These are phyloP conservation scores for Rhododendron mucronatum DNA, from an alignment of 148 eudicot genomes.

Conservation along the genomic window DNA sequence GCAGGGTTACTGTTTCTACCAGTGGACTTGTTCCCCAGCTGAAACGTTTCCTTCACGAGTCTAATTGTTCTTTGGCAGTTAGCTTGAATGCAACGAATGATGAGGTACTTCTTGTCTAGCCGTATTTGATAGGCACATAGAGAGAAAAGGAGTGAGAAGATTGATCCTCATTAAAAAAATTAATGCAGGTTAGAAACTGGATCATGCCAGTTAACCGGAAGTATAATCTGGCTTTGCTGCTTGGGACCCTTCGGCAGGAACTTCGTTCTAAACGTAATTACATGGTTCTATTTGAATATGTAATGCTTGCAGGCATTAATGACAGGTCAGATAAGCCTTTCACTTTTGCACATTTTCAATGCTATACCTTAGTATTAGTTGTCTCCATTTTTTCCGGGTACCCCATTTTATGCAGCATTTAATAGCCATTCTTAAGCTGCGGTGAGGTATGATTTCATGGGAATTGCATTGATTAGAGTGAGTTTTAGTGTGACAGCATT, in stretches of 20 bases:
- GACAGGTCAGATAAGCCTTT: constrained; percentile 64
- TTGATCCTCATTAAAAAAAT: background rate
- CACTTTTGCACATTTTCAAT: background rate
- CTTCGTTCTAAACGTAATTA: constrained; percentile 54
- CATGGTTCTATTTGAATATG: constrained; percentile 90
- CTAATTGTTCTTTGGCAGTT: constrained; percentile 77
- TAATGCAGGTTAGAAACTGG: constrained; percentile 82
- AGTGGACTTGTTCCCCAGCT: constrained; percentile 95
- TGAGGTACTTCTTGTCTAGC: constrained; percentile 47
- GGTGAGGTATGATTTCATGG: background rate
- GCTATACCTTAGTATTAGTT: background rate
- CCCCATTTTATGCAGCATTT: background rate
- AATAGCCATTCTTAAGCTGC: background rate
- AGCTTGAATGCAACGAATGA: constrained; percentile 91
- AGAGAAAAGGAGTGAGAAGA: background rate
- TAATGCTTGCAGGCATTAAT: constrained; percentile 92
- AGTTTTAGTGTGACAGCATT: background rate
- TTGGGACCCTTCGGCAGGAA: constrained; percentile 76
- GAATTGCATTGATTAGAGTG: background rate
- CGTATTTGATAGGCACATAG: background rate
- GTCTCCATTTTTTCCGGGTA: background rate
- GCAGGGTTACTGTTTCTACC: constrained; percentile 86
- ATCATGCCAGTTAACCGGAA: constrained; percentile 97
- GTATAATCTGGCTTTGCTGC: constrained; percentile 75
- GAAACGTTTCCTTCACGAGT: constrained; percentile 70